These are phyloP conservation scores for Moniliella sp. DNA, from an alignment of 1,284 basidiomycete species.

Conservation along the genomic window DNA sequence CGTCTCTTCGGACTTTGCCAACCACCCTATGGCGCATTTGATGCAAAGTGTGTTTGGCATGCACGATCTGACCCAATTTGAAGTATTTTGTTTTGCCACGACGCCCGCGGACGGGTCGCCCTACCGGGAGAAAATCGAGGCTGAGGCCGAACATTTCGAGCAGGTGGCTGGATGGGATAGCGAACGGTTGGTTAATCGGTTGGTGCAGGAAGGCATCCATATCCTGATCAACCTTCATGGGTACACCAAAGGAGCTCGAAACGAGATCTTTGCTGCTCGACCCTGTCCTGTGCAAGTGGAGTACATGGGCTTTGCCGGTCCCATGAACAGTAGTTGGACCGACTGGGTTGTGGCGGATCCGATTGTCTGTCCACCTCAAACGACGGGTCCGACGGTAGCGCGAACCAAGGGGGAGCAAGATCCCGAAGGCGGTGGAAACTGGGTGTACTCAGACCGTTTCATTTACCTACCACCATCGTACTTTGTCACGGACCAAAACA, in stretches of 20 bases:
- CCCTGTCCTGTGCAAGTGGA: constrained; percentile 45
- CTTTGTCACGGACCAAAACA: constrained; percentile 47
- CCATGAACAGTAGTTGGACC: constrained; percentile 43
- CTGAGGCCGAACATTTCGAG: constrained; percentile 38
- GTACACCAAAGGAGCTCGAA: constrained; percentile 46
- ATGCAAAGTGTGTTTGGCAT: constrained; percentile 46
- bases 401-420: constrained; percentile 40
- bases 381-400: constrained; percentile 33
- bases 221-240: constrained; percentile 44
- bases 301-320: constrained; percentile 39
- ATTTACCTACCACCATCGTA: constrained; percentile 42
- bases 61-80: constrained; percentile 40
- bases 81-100: constrained; percentile 42
- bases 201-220: constrained; percentile 42
- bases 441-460: constrained; percentile 40
- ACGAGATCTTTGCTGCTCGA: constrained; percentile 45
- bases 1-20: constrained; percentile 44
- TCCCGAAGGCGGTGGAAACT: constrained; percentile 39
- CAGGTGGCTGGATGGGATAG: constrained; percentile 41
- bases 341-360: constrained; percentile 45
- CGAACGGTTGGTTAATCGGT: constrained; percentile 37
- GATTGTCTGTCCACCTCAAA: constrained; percentile 40
- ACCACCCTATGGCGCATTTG: constrained; percentile 46
- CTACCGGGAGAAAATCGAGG: constrained; percentile 42
- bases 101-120: constrained; percentile 41